Percentiles rank a stretch among this genome's conserved stretches.
Evolutionary conservation across 73 alveolate genomes (phyloP).

Genomic region (Uronychia setigera): DNA sequence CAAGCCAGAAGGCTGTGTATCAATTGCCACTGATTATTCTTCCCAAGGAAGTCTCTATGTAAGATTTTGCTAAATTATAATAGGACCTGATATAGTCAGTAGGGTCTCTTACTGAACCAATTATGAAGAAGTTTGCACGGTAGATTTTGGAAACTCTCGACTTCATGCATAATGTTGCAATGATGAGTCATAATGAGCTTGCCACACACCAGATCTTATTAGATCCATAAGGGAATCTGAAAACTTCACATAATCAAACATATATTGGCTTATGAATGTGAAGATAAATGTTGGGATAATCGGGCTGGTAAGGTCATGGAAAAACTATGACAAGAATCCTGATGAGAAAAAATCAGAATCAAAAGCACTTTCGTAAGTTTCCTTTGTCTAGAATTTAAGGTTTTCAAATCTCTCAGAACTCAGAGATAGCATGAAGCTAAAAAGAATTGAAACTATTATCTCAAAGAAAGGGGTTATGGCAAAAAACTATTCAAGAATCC

Average conservation of each 20-base stretch:
- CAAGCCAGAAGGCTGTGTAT: slow-evolving; percentile 78
- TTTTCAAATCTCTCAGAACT: no score
- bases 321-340: background rate
- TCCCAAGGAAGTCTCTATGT: slow-evolving; percentile 32
- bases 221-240: slow-evolving; percentile 48
- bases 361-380: no score
- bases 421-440: no score
- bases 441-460: background rate
- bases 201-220: slow-evolving; percentile 17
- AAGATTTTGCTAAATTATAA: background rate
- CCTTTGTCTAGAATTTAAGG: no score
- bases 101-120: slow-evolving; percentile 44
- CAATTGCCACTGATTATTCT: slow-evolving; percentile 59
- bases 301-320: background rate
- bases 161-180: slow-evolving; percentile 34
- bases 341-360: background rate
- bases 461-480: background rate
- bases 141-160: slow-evolving; percentile 24
- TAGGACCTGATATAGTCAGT: slow-evolving; percentile 13
- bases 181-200: slow-evolving; percentile 30
- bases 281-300: background rate
- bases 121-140: slow-evolving; percentile 35
- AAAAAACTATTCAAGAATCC: background rate
- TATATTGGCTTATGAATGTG: no score
- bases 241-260: no score